Conservation (phyloP, 2,329 filamentous ascomycete genomes). For the Colletotrichum somersetense region DNA sequence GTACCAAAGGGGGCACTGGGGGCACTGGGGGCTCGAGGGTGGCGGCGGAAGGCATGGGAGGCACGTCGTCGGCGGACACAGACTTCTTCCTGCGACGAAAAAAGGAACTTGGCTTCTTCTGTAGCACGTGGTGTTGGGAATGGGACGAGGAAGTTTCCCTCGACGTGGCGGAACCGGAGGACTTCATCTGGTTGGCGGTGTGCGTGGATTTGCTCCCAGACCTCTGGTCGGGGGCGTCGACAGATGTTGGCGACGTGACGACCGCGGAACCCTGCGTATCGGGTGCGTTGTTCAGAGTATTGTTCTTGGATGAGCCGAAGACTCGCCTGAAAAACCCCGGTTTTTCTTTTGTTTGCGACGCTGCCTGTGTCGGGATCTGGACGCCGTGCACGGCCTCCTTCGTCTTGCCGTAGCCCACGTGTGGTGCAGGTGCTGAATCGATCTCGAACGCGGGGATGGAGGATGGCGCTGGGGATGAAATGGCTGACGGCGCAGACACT, state of each 20-base stretch:
- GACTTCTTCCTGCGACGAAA: constrained; percentile 96
- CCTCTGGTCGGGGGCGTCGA: constrained; percentile 53
- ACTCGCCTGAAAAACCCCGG: constrained; percentile 94
- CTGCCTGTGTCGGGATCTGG: constrained; percentile 63
- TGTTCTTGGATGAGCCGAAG: constrained; percentile 79
- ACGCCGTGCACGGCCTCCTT: constrained; percentile 65
- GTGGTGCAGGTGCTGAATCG: constrained; percentile 69
- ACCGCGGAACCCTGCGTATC: constrained; percentile 41
- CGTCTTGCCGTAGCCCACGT: constrained; percentile 70
- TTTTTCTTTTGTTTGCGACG: constrained; percentile 71
- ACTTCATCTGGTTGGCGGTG: constrained; percentile 62
- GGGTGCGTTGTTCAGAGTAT: constrained; percentile 46
- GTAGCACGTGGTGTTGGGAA: constrained; percentile 68
- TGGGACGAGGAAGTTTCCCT: constrained; percentile 59
- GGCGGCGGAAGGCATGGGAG: constrained; percentile 67
- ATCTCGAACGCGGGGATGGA: constrained; percentile 54
- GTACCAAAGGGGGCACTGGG: constrained; percentile 51
- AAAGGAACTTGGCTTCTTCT: constrained; percentile 95
- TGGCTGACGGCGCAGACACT: constrained; percentile 47
- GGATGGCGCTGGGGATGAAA: constrained; percentile 51
- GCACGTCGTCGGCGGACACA: constrained; percentile 73
- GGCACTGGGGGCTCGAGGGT: constrained; percentile 53
- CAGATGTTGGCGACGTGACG: constrained; percentile 53
- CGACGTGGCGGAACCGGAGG: constrained; percentile 59
- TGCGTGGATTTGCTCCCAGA: constrained; percentile 57